These are phyloP conservation scores for Nemophila menziesii DNA, from an alignment of 257 asterid genomes.

Conservation along the genomic window DNA sequence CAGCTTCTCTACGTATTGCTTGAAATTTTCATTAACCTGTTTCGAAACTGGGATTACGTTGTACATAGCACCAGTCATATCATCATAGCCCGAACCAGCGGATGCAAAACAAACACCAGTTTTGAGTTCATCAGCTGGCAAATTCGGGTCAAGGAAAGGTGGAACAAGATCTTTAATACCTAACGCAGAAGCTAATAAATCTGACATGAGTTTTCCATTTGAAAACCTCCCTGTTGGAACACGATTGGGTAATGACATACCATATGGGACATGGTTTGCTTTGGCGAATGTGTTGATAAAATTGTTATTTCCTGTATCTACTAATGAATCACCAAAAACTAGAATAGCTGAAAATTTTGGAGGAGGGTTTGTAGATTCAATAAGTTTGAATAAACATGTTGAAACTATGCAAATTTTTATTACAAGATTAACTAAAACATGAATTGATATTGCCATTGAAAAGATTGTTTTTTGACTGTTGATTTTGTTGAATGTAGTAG, in stretches of 20 bases:
- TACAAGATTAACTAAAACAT: neutral
- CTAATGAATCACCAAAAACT: slow-evolving; percentile 16
- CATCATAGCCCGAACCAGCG: slow-evolving; percentile 23
- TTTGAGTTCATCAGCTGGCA: slow-evolving; percentile 5
- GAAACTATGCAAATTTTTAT: neutral
- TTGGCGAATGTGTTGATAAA: slow-evolving; percentile 9
- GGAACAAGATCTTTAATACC: slow-evolving; percentile 14
- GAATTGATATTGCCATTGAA: neutral
- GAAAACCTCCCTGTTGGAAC: slow-evolving; percentile 18
- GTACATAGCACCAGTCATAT: slow-evolving; percentile 5
- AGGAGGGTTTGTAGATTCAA: neutral
- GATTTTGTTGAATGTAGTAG: neutral
- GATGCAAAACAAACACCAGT: slow-evolving; percentile 25
- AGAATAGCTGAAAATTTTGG: slow-evolving; percentile 7
- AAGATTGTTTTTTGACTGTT: no score
- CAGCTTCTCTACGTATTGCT: slow-evolving; percentile 1
- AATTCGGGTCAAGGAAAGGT: slow-evolving; percentile 13
- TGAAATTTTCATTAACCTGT: no score
- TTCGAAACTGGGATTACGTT: slow-evolving; percentile 11
- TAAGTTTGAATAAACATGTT: neutral
- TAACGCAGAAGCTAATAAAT: slow-evolving; percentile 10
- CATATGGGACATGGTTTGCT: slow-evolving; percentile 20
- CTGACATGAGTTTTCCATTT: slow-evolving; percentile 19
- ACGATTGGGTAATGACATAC: slow-evolving; percentile 11
- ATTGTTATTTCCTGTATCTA: slow-evolving; percentile 21